Base-by-base conservation (phyloP, 306 rosid genomes). In the Rosa lucieae region DNA sequence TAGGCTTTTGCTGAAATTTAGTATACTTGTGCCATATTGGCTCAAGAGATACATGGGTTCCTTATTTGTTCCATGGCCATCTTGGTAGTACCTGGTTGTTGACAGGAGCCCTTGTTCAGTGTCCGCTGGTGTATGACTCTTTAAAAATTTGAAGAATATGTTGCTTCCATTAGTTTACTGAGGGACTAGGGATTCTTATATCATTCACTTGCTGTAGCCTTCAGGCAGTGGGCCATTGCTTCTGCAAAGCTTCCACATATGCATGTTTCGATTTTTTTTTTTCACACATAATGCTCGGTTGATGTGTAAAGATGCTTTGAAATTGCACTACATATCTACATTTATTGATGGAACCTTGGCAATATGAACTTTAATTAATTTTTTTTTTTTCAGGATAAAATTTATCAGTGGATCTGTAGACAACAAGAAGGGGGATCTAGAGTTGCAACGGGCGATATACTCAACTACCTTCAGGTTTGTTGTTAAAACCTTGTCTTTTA, bases 391-490 rank as follows among this genome's bases (percentile, higher is more conserved):
- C 88, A 93, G 98, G 98, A 93, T 68, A 91, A 93, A 62, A 90
- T 93, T 32, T 84, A 86, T 85, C 97, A 91, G 74, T 93, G 98
- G 97, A 89, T 93, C 56, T 58, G 85, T 86, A 87, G 97, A 74
- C 95, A 93, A 52, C 93, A 93, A 82, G 97, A 93, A 68, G 92
- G 83, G 70, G 98, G 93, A 78, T 90, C 97, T 42, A 89, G 94
- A 80, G 88, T 91, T 83, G 78, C 88, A 58, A 85, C 91, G 15
- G 78, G 78, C 73, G 97, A 93, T 77, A 77, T 91, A 79, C 79
- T 93, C 47, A 89, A 73, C 89, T 89, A 91, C 80, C 76, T 93
- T 82, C 97, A 92, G 92, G 98, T 93, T 70, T 43, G 40, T 48
- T 82, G 29, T 20, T 26, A 21, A 8, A n/a, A 20, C n/a, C 10